Conservation (phyloP, 2,329 filamentous ascomycete genomes). For the Fusarium palustre region DNA sequence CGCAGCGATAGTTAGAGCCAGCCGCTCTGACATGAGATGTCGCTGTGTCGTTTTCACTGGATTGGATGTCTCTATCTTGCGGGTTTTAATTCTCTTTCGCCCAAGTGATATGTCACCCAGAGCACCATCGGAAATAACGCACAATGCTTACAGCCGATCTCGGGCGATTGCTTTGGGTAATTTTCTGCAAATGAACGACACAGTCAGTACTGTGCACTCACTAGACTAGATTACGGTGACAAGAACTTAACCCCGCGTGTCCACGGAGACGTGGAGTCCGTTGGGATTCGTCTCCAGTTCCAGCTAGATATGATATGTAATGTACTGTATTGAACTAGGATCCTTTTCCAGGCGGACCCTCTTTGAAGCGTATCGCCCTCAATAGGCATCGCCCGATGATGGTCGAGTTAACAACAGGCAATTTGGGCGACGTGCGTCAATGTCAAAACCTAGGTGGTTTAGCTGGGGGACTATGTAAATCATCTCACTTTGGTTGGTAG, state of each 20-base stretch:
- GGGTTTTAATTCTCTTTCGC: background rate
- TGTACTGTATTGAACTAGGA: constrained; percentile 16
- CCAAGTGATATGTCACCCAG: constrained; percentile 14
- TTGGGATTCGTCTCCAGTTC: constrained; percentile 7
- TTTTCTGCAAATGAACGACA: background rate
- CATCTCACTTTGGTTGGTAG: constrained; percentile 19
- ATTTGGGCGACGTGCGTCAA: constrained; percentile 14
- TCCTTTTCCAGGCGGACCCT: constrained; percentile 21
- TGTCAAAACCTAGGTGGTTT: background rate
- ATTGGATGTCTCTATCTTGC: background rate
- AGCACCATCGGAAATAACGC: constrained; percentile 9
- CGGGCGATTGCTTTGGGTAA: background rate
- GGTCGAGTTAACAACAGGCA: constrained; percentile 14
- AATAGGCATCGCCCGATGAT: constrained; percentile 33
- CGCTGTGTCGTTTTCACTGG: constrained; percentile 35
- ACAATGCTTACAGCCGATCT: background rate
- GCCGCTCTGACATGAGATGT: constrained; percentile 18
- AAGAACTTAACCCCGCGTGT: constrained; percentile 19
- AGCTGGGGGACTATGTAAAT: background rate
- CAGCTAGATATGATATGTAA: too few relatives aligned
- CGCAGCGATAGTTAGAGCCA: constrained; percentile 15
- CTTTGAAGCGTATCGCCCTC: constrained; percentile 31
- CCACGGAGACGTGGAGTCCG: background rate
- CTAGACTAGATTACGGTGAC: background rate
- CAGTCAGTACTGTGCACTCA: background rate